A percentile compares a stretch with the other conserved stretches of the same genome.
Evolutionary conservation across 768 basidiomycete genomes (phyloP).

Genomic region (Gymnopilus dilepis): DNA sequence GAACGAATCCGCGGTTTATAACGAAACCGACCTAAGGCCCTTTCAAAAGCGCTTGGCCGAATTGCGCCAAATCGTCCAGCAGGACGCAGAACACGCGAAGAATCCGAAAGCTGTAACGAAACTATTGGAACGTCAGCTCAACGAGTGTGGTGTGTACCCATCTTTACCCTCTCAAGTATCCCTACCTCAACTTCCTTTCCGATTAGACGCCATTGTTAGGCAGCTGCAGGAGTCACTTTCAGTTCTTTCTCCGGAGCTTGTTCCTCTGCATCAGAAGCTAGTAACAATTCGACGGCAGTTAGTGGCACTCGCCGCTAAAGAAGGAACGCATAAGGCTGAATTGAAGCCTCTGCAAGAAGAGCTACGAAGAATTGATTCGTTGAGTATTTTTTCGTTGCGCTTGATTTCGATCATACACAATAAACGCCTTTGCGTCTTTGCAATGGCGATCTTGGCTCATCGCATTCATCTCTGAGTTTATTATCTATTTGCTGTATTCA

Average conservation of each 20-base stretch:
- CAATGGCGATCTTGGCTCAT: too few relatives aligned
- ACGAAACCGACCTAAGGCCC: constrained; percentile 86
- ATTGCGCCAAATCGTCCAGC: constrained; percentile 84
- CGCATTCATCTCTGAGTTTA: too few relatives aligned
- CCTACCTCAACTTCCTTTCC: constrained; percentile 1
- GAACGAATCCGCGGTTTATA: constrained; percentile 96
- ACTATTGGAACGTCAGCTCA: constrained; percentile 87
- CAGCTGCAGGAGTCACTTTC: constrained; percentile 85
- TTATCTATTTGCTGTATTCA: not conserved
- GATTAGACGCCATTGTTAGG: constrained; percentile 74
- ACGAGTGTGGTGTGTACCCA: constrained; percentile 82
- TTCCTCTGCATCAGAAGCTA: constrained; percentile 88
- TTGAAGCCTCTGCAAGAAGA: constrained; percentile 92
- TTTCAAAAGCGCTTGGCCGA: constrained; percentile 84
- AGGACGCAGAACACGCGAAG: constrained; percentile 79
- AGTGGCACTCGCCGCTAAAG: constrained; percentile 86
- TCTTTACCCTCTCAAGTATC: constrained; percentile 1
- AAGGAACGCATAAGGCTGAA: constrained; percentile 83
- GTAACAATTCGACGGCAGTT: constrained; percentile 89
- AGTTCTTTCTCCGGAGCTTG: constrained; percentile 87
- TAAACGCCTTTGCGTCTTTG: too few relatives aligned
- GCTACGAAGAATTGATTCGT: constrained; percentile 94
- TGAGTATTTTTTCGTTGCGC: constrained; percentile 58
- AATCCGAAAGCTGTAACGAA: constrained; percentile 88
- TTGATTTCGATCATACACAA: too few relatives aligned